phyloP scores from a whole-genome alignment of 257 asterid species.

The Solanum lycopersicoides region DNA sequence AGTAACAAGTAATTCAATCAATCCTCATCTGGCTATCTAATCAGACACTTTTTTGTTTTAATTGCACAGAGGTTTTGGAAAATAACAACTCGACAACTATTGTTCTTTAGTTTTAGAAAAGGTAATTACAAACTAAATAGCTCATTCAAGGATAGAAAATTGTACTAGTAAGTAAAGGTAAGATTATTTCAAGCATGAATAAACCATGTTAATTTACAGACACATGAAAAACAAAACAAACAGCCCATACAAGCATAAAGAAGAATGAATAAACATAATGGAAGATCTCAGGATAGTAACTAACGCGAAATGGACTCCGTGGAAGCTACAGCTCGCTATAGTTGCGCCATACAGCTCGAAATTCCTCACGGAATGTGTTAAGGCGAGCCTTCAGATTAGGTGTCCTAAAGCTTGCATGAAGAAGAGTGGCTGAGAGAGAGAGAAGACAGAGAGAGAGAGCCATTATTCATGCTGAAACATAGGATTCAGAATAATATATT shows the following conservation, averaged over 20 bases:
- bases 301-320: constrained; percentile 4
- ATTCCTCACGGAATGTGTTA: constrained; percentile 95
- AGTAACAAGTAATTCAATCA: not conserved
- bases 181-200: not conserved
- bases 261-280: not conserved
- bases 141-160: not conserved
- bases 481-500: not conserved
- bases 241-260: not conserved
- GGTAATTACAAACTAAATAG: not conserved
- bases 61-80: not conserved
- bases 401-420: constrained; percentile 93
- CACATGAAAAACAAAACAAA: not conserved
- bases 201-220: not conserved
- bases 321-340: constrained; percentile 72
- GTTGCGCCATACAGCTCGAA: constrained; percentile 96
- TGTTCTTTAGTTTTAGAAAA: not conserved
- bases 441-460: not conserved
- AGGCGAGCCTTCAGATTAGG: constrained; percentile 94
- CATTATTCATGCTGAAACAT: not conserved
- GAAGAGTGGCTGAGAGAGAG: constrained; percentile 49
- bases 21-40: not conserved
- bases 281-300: constrained; percentile 11
- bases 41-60: not conserved
- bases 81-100: not conserved
- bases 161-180: not conserved